Evolutionary conservation across 148 eudicot species (phyloP).

Genomic region (Cornus controversa): DNA sequence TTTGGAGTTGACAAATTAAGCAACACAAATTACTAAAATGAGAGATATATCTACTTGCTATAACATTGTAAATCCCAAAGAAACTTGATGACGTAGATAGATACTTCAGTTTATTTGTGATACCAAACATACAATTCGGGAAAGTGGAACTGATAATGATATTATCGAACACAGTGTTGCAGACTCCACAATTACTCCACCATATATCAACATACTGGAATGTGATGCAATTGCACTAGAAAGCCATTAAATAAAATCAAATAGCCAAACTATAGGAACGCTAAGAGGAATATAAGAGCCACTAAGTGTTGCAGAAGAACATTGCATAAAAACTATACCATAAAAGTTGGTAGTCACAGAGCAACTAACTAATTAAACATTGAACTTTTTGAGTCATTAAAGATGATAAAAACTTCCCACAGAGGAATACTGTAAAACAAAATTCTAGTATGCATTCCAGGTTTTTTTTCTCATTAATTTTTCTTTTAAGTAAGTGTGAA

Average conservation of each 20-base stretch:
- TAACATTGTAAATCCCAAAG: background rate
- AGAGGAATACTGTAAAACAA: background rate
- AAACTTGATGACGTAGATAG: too few species aligned
- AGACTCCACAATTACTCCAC: background rate
- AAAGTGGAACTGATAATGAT: background rate
- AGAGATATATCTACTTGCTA: background rate
- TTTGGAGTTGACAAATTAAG: too few species aligned
- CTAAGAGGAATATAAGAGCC: background rate
- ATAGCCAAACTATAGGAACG: background rate
- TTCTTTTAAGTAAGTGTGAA: background rate
- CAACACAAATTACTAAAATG: too few species aligned
- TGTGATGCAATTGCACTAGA: background rate
- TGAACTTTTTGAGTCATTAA: background rate
- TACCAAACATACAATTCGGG: background rate
- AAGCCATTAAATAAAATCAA: background rate
- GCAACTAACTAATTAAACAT: background rate
- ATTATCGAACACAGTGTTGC: background rate
- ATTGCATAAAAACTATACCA: background rate
- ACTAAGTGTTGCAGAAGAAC: background rate
- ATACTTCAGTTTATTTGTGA: background rate
- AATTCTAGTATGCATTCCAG: background rate
- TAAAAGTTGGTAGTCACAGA: background rate
- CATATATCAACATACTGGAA: background rate
- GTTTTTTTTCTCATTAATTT: background rate
- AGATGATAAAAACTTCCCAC: background rate